Evolutionary conservation across 116 monocot genomes (phyloP), one percentile per base, ranked within the genome.

Genomic region (Zostera marina): DNA sequence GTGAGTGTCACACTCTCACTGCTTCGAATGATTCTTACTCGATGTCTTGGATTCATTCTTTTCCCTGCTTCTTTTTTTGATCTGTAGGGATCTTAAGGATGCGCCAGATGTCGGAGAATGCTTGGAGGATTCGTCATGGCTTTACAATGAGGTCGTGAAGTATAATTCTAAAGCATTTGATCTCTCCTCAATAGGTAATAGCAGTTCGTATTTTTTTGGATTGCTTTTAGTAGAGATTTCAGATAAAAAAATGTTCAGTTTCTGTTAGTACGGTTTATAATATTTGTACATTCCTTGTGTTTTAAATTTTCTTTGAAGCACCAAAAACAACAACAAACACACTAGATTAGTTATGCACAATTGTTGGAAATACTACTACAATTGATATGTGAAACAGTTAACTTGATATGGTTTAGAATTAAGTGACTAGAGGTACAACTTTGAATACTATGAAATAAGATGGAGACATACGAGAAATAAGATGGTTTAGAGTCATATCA

Each of bases 71-170:
- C 17, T 19, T 51, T 8, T 51, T 52, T 38, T 41, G 9, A 53
- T 42, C 1, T 51, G 12, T 56, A 90, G 96, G 45, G 78, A 98
- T 71, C 53, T 84, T 21, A 83, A 83, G 68, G 72, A 75, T 19
- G 79, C 72, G 40, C 59, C 51, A 39, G 25, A 41, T 60, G 44
- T 42, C 13, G 24, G 41, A 25, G 62, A 69, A 13, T 52, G 64
- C 26, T 44, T 53, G 22, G 70, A 24, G 40, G 47, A 71, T 48
- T 23, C 61, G 52, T 81, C 91, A 8, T 68, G 67, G 66, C 72
- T 99, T 17, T 83, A 77, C 53, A 56, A 64, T 17, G 91, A 99
- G 66, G 91, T 99, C 25, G 70, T 99, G 44, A 87, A 73, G 77
- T 75, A 72, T 47, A 75, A 99, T 56, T 70, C 78, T 0, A 32